Conservation (phyloP, 148 eudicot genomes). For the Tetragonia tetragonoides region DNA sequence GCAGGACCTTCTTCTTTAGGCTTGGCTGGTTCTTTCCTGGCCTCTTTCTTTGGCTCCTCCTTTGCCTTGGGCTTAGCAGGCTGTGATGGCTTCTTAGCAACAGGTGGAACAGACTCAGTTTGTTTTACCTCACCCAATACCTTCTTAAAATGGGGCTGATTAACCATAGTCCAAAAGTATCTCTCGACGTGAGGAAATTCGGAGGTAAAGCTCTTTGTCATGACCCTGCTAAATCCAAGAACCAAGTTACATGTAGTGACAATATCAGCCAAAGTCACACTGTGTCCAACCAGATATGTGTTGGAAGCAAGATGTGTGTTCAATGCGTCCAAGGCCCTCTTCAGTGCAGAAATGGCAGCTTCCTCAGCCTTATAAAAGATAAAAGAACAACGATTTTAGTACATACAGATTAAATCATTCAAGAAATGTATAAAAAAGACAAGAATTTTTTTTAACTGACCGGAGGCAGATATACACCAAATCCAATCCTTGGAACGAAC, state of each 20-base stretch:
- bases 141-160: constrained; percentile 73
- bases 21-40: constrained; percentile 48
- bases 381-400: background rate
- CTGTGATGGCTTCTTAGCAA: constrained; percentile 54
- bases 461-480: constrained; percentile 36
- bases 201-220: constrained; percentile 71
- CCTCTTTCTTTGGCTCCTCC: constrained; percentile 63
- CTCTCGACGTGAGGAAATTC: constrained; percentile 83
- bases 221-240: constrained; percentile 35
- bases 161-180: constrained; percentile 75
- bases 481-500: constrained; percentile 48
- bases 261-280: constrained; percentile 73
- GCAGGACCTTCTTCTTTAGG: constrained; percentile 43
- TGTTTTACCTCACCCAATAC: constrained; percentile 60
- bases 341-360: constrained; percentile 53
- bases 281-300: constrained; percentile 68
- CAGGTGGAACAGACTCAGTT: constrained; percentile 49
- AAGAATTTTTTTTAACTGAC: constrained; percentile 28
- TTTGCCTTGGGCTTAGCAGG: constrained; percentile 54
- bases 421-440: background rate
- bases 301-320: constrained; percentile 62
- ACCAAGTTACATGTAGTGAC: constrained; percentile 53
- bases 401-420: background rate
- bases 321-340: constrained; percentile 64
- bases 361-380: constrained; percentile 55